phyloP scores from a whole-genome alignment of 2,329 filamentous ascomycete genomes.

The Aureobasidium sp. region DNA sequence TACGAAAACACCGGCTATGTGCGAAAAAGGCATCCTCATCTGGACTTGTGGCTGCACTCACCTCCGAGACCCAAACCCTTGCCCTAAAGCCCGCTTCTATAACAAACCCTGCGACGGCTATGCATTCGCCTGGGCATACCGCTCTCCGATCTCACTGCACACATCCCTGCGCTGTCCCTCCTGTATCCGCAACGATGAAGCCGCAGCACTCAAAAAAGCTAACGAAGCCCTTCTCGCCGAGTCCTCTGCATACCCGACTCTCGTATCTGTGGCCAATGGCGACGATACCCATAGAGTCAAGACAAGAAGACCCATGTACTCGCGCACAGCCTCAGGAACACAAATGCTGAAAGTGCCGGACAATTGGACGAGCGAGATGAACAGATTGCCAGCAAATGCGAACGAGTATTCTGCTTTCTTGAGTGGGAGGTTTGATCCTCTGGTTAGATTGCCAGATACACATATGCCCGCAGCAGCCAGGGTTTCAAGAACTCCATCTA shows the following conservation, averaged over 20 bases:
- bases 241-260: not conserved
- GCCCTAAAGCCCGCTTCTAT: not conserved
- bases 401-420: constrained; percentile 7
- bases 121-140: constrained; percentile 4
- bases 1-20: not conserved
- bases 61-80: not conserved
- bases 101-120: constrained; percentile 3
- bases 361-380: constrained; percentile 2
- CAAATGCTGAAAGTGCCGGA: not conserved
- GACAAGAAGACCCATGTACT: not conserved
- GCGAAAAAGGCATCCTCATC: not conserved
- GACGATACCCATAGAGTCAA: not conserved
- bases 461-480: not conserved
- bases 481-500: not conserved
- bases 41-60: constrained; percentile 4
- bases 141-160: not conserved
- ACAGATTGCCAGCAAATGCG: constrained; percentile 1
- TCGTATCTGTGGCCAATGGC: not conserved
- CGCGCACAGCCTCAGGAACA: not conserved
- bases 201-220: not conserved
- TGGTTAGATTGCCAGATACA: not conserved
- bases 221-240: not conserved
- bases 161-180: not conserved
- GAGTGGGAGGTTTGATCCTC: not conserved
- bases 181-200: not conserved